Percentiles rank a stretch among this genome's conserved stretches.
These are phyloP conservation scores for Diddensiella santjacobensis DNA, from an alignment of 805 yeast genomes.

Conservation along the genomic window DNA sequence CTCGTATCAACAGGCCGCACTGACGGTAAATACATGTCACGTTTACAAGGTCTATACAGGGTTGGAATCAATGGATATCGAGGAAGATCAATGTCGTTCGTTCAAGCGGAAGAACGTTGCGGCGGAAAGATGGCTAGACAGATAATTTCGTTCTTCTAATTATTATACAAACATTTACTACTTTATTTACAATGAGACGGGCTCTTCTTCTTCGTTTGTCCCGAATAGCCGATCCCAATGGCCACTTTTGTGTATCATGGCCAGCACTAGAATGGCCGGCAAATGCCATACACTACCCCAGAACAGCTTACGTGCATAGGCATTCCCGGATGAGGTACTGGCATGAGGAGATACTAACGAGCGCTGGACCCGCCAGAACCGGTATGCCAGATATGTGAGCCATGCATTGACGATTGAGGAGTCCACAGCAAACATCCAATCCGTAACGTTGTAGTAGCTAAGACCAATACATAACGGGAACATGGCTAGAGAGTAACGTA, in stretches of 20 bases:
- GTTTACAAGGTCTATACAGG: no score
- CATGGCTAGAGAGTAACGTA: conserved; percentile 87
- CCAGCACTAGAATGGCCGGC: conserved; percentile 83
- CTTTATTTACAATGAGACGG: no score
- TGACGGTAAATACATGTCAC: neutral
- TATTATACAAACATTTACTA: no score
- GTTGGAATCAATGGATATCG: no score
- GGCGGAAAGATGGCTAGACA: no score
- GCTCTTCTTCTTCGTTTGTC: neutral
- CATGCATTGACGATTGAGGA: conserved; percentile 80
- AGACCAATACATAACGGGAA: conserved; percentile 88
- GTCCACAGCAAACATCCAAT: conserved; percentile 74
- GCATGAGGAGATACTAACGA: conserved; percentile 17
- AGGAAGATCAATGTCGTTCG: no score
- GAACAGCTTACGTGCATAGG: conserved; percentile 77
- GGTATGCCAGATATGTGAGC: conserved; percentile 73
- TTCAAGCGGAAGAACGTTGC: no score
- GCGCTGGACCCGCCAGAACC: conserved; percentile 85
- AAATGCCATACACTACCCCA: conserved; percentile 95
- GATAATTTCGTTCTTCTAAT: no score
- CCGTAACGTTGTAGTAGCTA: conserved; percentile 75
- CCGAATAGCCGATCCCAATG: conserved; percentile 74
- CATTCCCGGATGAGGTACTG: conserved; percentile 5
- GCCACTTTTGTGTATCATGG: conserved; percentile 93
- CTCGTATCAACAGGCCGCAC: neutral